Conservation (phyloP, 2,329 filamentous ascomycete species). For the Nannizziopsis barbatae region DNA sequence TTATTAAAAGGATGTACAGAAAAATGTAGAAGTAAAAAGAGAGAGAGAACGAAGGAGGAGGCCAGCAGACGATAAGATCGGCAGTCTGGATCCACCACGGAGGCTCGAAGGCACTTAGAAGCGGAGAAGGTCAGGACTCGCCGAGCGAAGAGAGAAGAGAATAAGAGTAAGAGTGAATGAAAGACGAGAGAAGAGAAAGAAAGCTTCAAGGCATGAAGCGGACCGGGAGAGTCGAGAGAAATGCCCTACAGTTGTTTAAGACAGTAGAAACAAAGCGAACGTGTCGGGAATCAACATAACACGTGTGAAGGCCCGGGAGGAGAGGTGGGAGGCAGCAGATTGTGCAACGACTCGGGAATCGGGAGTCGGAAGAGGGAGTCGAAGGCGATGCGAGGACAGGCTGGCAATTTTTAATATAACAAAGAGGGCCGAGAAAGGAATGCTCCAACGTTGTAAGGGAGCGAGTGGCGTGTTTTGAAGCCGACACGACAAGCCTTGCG, state of each 20-base stretch:
- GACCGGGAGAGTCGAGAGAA: not conserved
- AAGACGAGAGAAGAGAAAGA: not conserved
- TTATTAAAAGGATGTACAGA: no score
- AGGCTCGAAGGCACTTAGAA: not conserved
- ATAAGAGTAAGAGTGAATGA: not conserved
- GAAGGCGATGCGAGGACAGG: not conserved
- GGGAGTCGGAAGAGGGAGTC: not conserved
- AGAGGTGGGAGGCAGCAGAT: no score
- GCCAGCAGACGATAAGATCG: not conserved
- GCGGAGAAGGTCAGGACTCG: not conserved
- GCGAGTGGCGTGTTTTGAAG: not conserved
- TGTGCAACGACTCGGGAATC: not conserved
- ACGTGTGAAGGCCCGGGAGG: not conserved
- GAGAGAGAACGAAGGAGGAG: not conserved
- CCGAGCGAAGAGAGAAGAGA: not conserved
- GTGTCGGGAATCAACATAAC: not conserved
- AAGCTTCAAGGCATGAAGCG: not conserved
- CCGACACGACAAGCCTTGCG: constrained; percentile 2
- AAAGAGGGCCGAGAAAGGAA: not conserved
- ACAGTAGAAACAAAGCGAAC: not conserved
- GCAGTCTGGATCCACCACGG: not conserved
- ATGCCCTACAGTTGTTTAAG: not conserved
- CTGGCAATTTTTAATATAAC: not conserved
- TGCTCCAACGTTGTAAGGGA: not conserved
- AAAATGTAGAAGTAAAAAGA: not conserved